Evolutionary conservation across 768 basidiomycete species (phyloP).

Genomic region (Lentinula aciculospora): DNA sequence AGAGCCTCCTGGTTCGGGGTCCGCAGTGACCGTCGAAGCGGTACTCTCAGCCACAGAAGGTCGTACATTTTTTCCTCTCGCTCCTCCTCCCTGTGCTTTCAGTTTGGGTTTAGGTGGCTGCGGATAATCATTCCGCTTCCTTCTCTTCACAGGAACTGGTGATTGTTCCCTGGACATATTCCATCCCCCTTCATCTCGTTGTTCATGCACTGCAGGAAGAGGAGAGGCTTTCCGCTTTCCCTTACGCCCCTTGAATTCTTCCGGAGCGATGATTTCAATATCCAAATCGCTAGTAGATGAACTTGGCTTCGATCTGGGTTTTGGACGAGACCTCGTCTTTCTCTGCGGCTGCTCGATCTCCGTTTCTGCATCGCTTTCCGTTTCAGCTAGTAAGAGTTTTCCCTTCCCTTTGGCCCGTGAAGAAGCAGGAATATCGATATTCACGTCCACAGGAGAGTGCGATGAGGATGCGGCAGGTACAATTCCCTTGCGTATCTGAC

Average conservation of each 20-base stretch:
- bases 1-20: slow-evolving; percentile 15
- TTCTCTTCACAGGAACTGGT: slow-evolving; percentile 12
- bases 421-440: slow-evolving; percentile 8
- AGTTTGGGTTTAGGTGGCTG: background rate
- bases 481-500: slow-evolving; percentile 9
- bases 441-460: slow-evolving; percentile 16
- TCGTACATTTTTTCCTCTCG: slow-evolving; percentile 14
- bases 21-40: slow-evolving; percentile 16
- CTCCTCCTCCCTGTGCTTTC: slow-evolving; percentile 10
- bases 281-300: background rate
- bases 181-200: slow-evolving; percentile 17
- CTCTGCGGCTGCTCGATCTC: slow-evolving; percentile 4
- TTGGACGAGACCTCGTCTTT: background rate
- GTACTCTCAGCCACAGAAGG: slow-evolving; percentile 12
- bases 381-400: slow-evolving; percentile 17
- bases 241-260: slow-evolving; percentile 20
- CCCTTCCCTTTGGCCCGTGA: slow-evolving; percentile 23
- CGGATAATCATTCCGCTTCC: slow-evolving; percentile 9
- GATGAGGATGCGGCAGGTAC: slow-evolving; percentile 12
- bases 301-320: background rate
- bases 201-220: slow-evolving; percentile 18
- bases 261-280: background rate
- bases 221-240: slow-evolving; percentile 32
- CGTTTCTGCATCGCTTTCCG: slow-evolving; percentile 4
- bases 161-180: slow-evolving; percentile 12